Evolutionary conservation across 2,329 filamentous ascomycete species (phyloP), one percentile per base, ranked within the genome.

Genomic region (Pseudocercospora musae): DNA sequence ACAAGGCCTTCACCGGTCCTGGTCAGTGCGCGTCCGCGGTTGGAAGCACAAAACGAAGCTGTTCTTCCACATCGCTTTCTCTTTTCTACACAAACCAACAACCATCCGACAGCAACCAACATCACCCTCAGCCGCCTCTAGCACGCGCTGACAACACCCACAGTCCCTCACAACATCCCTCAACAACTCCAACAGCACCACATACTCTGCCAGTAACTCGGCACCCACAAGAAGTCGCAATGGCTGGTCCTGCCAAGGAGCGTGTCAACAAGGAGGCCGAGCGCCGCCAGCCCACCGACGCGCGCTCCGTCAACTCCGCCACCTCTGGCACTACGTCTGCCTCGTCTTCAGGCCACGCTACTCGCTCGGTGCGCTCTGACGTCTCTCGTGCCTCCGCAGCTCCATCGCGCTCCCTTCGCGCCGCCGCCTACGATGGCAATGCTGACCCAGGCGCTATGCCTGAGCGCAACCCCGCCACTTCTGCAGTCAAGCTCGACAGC

Each of bases 371-470:
- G 11, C 62, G 58, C 44, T 59, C 55, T 21, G 42, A 40, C 9
- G 60, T 37, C 42, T 58, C 61, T 5, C 20, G n/a, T 15, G 33
- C 37, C n/a, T 49, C 33, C 20, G 52, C 40, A n/a, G 37, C 53
- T 37, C 40, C 44, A 27, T 59, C 59, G 9, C 58, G 57, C 48
- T 59, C 59, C 54, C 21, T 27, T 40, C 54, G 58, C 31, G 65
- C 60, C 59, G 52, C 52, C 27, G 52, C 29, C n/a, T 69, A 46
- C 49, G 67, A 69, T 42, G 67, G 67, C 63, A 67, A 66, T 40
- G 52, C 54, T 53, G 67, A 69, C 20, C 62, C 65, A n/a, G 59
- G 20, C 6, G 58, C 62, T 11, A 18, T 23, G 10, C 33, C 40
- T 4, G 63, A 56, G 53, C 65, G 67, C 25, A 53, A 69, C 58